Base-by-base conservation (phyloP, 179 eudicot species). In the Spinacia oleracea region DNA sequence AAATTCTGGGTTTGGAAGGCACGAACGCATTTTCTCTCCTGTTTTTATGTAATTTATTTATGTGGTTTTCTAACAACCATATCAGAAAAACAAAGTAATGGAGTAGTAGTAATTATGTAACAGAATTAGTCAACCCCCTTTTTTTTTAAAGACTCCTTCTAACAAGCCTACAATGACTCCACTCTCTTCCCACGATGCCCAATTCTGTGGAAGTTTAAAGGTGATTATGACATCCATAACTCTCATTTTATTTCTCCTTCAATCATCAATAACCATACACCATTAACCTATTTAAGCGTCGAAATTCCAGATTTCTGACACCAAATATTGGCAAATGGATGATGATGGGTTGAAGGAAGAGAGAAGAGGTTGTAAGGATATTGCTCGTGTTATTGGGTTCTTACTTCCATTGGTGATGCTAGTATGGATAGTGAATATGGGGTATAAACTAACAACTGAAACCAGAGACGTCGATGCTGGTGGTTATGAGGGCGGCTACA, bases 151-250 rank as follows among this genome's bases (percentile, higher is more conserved):
- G 35, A 16, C 23, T 67, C 58, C 77, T 70, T 40, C 77, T 65
- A 51, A 69, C 72, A 42, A 73, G 80, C 76, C 83, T 75, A 74
- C 16, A 53, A 68, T 68, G 72, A 73, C 87, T 82, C 87, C 74
- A 51, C 80, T 68, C 58, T 43, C 73, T 78, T 73, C 50, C 60
- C 50, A 77, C 65, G 79, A 82, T 72, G 74, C 27, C 72, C 66
- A 80, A 75, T 59, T 78, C 62, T 66, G 72, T 75, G 68, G 74
- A 73, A 84, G 23, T 23, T 67, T 48, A 60, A 59, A 73, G 11
- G 51, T 70, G 81, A 79, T 78, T 58, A 70, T 50, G 84, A 82
- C 81, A 78, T 66, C 46, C 76, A 43, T 23, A 42, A 12, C 25
- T 72, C 27, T 21, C 23, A 42, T 59, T 60, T 32, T 29, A 20